A percentile compares a stretch with the other conserved stretches of the same genome.
phyloP scores from a whole-genome alignment of 192 early-diverging fungal genomes.

The Backusella psychrophila region DNA sequence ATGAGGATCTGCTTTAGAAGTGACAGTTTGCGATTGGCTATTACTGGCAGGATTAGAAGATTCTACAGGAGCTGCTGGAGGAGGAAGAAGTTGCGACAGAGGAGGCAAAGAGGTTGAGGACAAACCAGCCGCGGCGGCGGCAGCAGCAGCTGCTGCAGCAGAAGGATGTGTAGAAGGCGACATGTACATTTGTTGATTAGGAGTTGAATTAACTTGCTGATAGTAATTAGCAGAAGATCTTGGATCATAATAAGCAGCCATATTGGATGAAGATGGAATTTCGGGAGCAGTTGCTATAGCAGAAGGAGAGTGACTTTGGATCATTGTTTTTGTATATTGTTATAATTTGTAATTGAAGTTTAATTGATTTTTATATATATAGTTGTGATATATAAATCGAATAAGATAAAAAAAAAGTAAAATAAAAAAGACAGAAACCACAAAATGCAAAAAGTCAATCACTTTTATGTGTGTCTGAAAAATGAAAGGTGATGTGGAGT shows the following conservation, averaged over 20 bases:
- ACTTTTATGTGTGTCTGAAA: slow-evolving; percentile 8
- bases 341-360: background rate
- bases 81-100: slow-evolving; percentile 12
- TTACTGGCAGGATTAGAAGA: background rate
- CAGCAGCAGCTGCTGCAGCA: background rate
- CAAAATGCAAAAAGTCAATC: background rate
- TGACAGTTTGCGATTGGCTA: background rate
- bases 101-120: slow-evolving; percentile 12
- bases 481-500: slow-evolving; percentile 3
- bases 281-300: slow-evolving; percentile 16
- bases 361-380: background rate
- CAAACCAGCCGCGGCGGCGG: background rate
- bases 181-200: slow-evolving; percentile 8
- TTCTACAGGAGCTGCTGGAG: background rate
- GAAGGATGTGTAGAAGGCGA: background rate
- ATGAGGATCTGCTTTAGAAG: background rate
- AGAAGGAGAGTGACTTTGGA: slow-evolving; percentile 7
- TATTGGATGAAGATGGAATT: slow-evolving; percentile 6
- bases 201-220: background rate
- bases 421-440: background rate
- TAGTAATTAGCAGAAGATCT: background rate
- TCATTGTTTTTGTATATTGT: background rate
- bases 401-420: background rate
- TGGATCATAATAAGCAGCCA: background rate
- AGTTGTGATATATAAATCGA: background rate